Conservation (phyloP, 805 yeast genomes). For the Saccharomycopsis olivae region DNA sequence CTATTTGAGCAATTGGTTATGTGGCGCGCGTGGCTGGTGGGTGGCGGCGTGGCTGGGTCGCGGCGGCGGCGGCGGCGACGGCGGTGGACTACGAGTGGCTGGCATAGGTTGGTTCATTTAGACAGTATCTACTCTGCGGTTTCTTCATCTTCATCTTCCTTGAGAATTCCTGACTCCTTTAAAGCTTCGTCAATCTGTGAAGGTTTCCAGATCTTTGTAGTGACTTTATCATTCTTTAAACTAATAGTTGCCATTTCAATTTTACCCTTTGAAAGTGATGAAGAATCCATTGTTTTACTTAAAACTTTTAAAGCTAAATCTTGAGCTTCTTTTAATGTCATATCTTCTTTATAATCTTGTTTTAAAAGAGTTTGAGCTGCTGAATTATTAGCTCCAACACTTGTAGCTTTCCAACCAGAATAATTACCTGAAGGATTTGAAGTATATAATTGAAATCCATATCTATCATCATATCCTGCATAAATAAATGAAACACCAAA, state of each 20-base stretch:
- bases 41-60: no score
- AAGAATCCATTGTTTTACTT: conserved; percentile 87
- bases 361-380: conserved; percentile 91
- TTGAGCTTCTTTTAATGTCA: conserved; percentile 63
- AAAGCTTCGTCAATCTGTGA: conserved; percentile 65
- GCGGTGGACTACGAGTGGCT: no score
- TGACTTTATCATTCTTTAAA: conserved; percentile 39
- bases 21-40: no score
- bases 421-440: conserved; percentile 97
- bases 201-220: conserved; percentile 72
- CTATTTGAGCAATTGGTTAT: neutral
- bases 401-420: conserved; percentile 97
- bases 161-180: conserved; percentile 58
- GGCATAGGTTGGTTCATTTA: no score
- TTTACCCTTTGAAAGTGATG: conserved; percentile 78
- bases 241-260: conserved; percentile 84
- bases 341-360: conserved; percentile 85
- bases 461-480: conserved; percentile 89
- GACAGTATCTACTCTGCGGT: no score
- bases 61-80: no score
- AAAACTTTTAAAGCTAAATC: conserved; percentile 84
- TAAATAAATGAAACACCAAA: conserved; percentile 94
- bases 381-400: conserved; percentile 92
- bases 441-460: conserved; percentile 85
- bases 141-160: conserved; percentile 25